Conservation (phyloP, 2,329 filamentous ascomycete genomes). For the Pseudogymnoascus sp. region DNA sequence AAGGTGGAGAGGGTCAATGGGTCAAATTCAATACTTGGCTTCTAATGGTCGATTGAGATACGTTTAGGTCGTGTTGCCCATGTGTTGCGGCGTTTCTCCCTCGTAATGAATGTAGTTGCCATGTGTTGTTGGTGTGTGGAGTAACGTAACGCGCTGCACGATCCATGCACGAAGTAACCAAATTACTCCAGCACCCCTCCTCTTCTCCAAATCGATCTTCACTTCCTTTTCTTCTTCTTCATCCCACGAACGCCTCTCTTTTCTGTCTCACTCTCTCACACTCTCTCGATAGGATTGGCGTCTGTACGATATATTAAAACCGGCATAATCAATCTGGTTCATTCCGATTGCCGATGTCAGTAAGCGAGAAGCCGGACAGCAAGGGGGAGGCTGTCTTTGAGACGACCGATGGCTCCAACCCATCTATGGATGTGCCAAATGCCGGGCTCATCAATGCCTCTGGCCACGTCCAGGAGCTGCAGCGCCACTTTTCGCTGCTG, state of each 20-base stretch:
- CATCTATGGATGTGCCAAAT: background rate
- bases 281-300: background rate
- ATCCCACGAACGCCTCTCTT: background rate
- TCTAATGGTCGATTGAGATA: background rate
- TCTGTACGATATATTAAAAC: background rate
- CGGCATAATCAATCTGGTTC: background rate
- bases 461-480: conserved; percentile 35
- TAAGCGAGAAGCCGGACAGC: background rate
- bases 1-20: background rate
- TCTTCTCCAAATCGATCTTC: background rate
- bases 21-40: background rate
- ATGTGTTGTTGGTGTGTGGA: background rate
- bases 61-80: background rate
- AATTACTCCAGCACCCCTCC: background rate
- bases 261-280: background rate
- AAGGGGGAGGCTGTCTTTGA: background rate
- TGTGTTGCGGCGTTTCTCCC: background rate
- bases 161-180: background rate
- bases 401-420: background rate
- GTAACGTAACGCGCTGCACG: background rate
- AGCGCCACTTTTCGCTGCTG: conserved; percentile 34
- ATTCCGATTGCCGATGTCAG: background rate
- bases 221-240: background rate
- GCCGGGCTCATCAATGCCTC: conserved; percentile 30
- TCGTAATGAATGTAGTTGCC: conserved; percentile 2